These are phyloP conservation scores for Russula dissimulans DNA, from an alignment of 768 basidiomycete species.

Conservation along the genomic window DNA sequence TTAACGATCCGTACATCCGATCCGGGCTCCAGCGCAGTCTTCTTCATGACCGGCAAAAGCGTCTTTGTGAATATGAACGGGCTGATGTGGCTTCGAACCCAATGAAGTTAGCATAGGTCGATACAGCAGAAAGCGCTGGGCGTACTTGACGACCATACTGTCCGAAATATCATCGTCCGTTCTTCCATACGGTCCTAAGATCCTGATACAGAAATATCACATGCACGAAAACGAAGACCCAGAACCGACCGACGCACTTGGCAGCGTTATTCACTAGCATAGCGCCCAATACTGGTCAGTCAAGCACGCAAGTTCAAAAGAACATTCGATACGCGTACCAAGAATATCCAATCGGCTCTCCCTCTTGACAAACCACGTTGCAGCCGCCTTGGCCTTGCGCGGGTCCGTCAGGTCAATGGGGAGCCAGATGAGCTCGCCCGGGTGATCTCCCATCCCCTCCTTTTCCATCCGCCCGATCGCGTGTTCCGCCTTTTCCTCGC, in stretches of 20 bases:
- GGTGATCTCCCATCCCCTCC: conserved; percentile 25
- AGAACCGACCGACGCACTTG: conserved; percentile 29
- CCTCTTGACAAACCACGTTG: conserved; percentile 30
- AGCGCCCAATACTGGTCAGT: neutral
- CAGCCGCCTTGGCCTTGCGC: conserved; percentile 27
- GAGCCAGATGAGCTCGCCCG: conserved; percentile 30
- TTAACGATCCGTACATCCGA: conserved; percentile 56
- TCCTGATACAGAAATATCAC: neutral
- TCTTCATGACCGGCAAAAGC: conserved; percentile 42
- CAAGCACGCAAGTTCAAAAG: neutral
- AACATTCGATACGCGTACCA: conserved; percentile 24
- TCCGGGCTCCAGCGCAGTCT: conserved; percentile 37
- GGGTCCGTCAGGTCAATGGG: conserved; percentile 35
- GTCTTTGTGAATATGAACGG: conserved; percentile 47
- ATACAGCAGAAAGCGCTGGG: neutral
- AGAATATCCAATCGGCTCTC: conserved; percentile 39
- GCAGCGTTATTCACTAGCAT: conserved; percentile 46
- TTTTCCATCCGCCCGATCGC: conserved; percentile 29
- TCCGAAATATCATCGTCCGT: conserved; percentile 15
- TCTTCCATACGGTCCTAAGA: conserved; percentile 10
- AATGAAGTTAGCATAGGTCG: neutral
- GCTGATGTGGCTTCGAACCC: conserved; percentile 36
- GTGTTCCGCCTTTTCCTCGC: conserved; percentile 25
- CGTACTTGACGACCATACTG: conserved; percentile 39
- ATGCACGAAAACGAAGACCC: neutral